Percentiles rank a stretch among this genome's conserved stretches.
Conservation (phyloP, 192 early-diverging fungal species). For the Entomortierella beljakovae region DNA sequence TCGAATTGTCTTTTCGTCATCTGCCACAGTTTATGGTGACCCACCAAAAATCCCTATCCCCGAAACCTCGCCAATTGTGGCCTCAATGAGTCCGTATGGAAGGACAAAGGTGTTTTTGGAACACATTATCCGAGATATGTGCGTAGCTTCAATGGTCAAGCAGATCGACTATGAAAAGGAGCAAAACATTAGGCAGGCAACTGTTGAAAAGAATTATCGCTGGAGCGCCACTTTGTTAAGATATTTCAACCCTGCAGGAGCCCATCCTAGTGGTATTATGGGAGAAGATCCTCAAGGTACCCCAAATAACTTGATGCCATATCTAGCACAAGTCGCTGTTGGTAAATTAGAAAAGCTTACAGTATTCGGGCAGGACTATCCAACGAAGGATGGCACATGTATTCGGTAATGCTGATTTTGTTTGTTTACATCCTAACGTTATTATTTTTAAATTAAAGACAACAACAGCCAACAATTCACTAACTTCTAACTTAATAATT, state of each 20-base stretch:
- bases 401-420: conserved; percentile 17
- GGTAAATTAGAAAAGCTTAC: conserved; percentile 86
- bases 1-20: conserved; percentile 95
- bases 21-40: conserved; percentile 91
- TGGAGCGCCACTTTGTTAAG: conserved; percentile 74
- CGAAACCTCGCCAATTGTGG: conserved; percentile 74
- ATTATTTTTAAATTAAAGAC: too few relatives aligned
- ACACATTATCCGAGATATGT: conserved; percentile 82
- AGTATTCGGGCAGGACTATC: conserved; percentile 95
- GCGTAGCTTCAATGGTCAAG: conserved; percentile 51
- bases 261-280: conserved; percentile 89
- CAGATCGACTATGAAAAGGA: conserved; percentile 37
- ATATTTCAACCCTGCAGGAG: conserved; percentile 97
- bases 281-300: conserved; percentile 91
- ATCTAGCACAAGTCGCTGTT: conserved; percentile 86
- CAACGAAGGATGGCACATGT: conserved; percentile 90
- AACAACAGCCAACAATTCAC: neutral
- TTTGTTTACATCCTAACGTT: neutral
- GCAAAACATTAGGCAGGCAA: neutral
- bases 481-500: neutral
- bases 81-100: conserved; percentile 93
- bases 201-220: conserved; percentile 53
- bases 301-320: conserved; percentile 93
- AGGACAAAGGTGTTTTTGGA: conserved; percentile 97
- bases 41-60: conserved; percentile 78